Evolutionary conservation across 2,329 filamentous ascomycete species (phyloP), one percentile per base, ranked within the genome.

Genomic region (Nakataea oryzae): DNA sequence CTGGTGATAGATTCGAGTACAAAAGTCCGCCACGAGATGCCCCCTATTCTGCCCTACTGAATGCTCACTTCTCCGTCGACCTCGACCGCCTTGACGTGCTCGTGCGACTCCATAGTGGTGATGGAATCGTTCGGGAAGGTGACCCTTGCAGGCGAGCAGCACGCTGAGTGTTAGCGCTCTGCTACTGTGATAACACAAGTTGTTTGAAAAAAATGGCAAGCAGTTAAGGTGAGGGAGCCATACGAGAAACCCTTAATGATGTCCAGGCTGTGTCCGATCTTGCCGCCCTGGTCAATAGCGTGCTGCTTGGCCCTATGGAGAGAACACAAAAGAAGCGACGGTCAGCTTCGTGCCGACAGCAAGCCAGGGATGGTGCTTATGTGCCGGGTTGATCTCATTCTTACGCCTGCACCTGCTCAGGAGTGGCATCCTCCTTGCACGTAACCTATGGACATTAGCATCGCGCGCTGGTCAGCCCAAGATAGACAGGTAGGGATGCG

Each of bases 211-310:
- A 50, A n/a, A 1, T 26, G 24, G 9, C 2, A 28, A 26, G 7
- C n/a, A 13, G 26, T 24, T 14, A 11, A 8, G 13, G 27, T 21
- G 6, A 26, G 60, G n/a, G 29, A 57, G 58, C 81, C 90, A 68
- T 86, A 97, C 93, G 90, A 87, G 79, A 97, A 97, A 63, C 89
- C 93, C 79, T 93, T 96, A 82, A 96, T 92, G 69, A 96, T 77
- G 64, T 78, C 87, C 81, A 91, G 96, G 74, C 95, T 90, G 69
- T 95, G 86, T 62, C 78, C 85, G 77, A 97, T 95, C 75, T 85
- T 86, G 73, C 92, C 93, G 71, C 93, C 93, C 73, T 93, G 85
- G 55, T 88, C 82, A 64, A 74, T 77, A 68, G 87, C 89, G 63
- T 87, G 78, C 73, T 93, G 78, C 86, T 96, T 96, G 64, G 89